Conservation (phyloP, 176 grass and related monocot species). For the Bolboschoenus planiculmis region DNA sequence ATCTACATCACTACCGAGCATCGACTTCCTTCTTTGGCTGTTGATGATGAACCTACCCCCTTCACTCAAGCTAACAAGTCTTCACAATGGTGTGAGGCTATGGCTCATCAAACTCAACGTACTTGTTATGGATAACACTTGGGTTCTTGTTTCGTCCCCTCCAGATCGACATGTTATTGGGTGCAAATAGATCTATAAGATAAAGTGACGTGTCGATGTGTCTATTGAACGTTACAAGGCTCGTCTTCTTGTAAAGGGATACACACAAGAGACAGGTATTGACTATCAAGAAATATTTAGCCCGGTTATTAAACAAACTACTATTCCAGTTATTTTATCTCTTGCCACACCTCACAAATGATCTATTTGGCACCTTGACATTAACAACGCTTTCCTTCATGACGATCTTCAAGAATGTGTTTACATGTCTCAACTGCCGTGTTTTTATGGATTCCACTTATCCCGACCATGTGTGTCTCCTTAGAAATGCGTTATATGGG, state of each 20-base stretch:
- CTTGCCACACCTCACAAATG: not conserved
- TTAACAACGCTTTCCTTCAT: not conserved
- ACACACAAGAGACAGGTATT: not conserved
- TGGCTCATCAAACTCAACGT: not conserved
- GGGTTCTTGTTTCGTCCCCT: not conserved
- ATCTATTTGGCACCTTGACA: not conserved
- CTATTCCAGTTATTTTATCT: not conserved
- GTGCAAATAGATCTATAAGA: not conserved
- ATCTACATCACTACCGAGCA: not conserved
- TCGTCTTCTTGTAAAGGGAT: not conserved
- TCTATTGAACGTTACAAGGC: not conserved
- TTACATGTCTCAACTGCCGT: not conserved
- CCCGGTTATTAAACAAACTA: not conserved
- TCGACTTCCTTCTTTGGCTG: not conserved
- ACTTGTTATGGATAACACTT: not conserved
- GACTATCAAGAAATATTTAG: not conserved
- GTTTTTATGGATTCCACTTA: not conserved
- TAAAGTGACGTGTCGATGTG: not conserved
- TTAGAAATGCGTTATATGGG: not conserved
- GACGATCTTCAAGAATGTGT: not conserved
- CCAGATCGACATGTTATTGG: not conserved
- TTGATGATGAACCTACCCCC: not conserved
- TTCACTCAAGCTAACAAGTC: not conserved
- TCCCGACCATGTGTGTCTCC: not conserved
- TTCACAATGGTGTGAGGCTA: not conserved